Percentiles rank a stretch among this genome's conserved stretches.
phyloP scores from a whole-genome alignment of 305 asterid species.

The Solanum hybrid region DNA sequence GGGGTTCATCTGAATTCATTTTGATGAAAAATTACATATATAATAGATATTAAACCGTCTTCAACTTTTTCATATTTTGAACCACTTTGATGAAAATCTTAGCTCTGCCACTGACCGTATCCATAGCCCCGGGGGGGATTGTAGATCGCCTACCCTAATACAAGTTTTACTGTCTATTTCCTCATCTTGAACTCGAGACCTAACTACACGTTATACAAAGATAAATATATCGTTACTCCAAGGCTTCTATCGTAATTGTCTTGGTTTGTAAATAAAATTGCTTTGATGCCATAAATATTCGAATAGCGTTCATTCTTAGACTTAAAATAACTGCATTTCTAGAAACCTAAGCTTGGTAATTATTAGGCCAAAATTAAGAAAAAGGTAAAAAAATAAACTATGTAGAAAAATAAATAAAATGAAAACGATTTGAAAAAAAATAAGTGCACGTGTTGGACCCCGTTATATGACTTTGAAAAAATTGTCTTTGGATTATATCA shows the following conservation, averaged over 20 bases:
- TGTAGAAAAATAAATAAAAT: neutral
- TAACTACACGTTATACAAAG: neutral
- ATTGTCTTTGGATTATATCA: neutral
- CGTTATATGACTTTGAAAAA: neutral
- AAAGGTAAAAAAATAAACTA: neutral
- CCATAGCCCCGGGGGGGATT: neutral
- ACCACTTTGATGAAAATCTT: neutral
- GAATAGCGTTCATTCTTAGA: neutral
- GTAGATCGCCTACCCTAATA: neutral
- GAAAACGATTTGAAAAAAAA: neutral
- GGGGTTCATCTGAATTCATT: neutral
- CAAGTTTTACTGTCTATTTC: neutral
- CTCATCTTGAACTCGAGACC: neutral
- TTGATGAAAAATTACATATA: neutral
- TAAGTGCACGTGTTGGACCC: neutral
- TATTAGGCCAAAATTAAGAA: neutral
- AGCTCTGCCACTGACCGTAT: neutral
- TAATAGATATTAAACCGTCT: neutral
- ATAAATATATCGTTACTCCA: neutral
- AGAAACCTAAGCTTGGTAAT: neutral
- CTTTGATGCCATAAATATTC: neutral
- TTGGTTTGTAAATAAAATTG: neutral
- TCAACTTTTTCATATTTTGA: neutral
- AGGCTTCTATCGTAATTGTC: neutral
- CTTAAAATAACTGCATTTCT: neutral